These are phyloP conservation scores for Garcia nutans DNA, from an alignment of 345 rosid species.

Conservation along the genomic window DNA sequence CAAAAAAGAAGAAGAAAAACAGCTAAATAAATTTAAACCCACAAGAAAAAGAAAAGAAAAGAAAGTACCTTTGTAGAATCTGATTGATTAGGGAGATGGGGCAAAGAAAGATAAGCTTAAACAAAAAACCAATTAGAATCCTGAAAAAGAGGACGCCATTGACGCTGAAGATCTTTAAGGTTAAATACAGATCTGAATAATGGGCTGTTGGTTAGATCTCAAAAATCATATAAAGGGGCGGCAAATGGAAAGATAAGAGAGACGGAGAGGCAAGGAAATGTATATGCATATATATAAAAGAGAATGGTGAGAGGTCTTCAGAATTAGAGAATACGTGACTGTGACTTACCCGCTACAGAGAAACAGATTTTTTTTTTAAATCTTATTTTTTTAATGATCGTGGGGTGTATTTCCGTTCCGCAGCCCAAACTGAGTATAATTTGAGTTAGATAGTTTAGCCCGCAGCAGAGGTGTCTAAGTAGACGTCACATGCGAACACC, in stretches of 20 bases:
- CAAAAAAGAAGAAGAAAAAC: background rate
- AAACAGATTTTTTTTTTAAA: background rate
- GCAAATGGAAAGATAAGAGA: background rate
- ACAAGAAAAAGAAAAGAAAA: background rate
- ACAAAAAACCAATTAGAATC: background rate
- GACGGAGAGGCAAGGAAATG: background rate
- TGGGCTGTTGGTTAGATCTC: background rate
- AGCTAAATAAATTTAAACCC: background rate
- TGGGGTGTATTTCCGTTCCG: no score
- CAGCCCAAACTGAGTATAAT: no score
- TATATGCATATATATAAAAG: background rate
- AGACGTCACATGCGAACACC: no score
- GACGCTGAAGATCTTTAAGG: background rate
- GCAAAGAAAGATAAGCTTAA: background rate
- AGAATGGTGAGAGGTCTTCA: background rate
- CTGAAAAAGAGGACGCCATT: background rate
- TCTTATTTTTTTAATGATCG: no score
- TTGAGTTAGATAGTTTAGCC: no score
- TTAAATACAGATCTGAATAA: background rate
- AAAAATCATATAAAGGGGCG: background rate
- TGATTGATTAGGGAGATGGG: background rate
- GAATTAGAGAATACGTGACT: background rate
- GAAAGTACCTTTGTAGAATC: slow-evolving; percentile 12
- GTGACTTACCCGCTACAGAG: slow-evolving; percentile 11
- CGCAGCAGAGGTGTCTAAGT: no score